Evolutionary conservation across 257 asterid genomes (phyloP), one percentile per base, ranked within the genome.

Genomic region (Osmanthus fragrans): DNA sequence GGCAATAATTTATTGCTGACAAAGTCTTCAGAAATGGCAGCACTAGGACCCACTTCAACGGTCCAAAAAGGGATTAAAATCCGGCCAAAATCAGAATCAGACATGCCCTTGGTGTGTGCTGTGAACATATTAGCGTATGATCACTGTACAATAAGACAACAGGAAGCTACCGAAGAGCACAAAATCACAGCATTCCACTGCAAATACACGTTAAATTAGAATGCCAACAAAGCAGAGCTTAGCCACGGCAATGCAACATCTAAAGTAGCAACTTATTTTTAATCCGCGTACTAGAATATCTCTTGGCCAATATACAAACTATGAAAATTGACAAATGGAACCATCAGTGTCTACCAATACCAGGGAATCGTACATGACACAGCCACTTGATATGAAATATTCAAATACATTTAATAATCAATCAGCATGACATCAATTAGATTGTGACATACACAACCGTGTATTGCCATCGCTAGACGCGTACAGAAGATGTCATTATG

Each of bases 81-180:
- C n/a, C n/a, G n/a, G n/a, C n/a, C n/a, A n/a, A n/a, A n/a, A n/a
- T n/a, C n/a, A n/a, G n/a, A n/a, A n/a, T n/a, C n/a, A n/a, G n/a
- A n/a, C n/a, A n/a, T n/a, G n/a, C n/a, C n/a, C n/a, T n/a, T 63
- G 69, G 33, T 63, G 69, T 63, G 68, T 23, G 68, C 5, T 60
- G 21, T 16, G 6, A 25, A 25, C 5, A 60, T 60, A 23, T 25
- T 63, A 19, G 60, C 60, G 4, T 40, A 40, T 40, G 15, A 40
- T 40, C 3, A 45, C 54, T 13, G 19, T 45, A 47, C 18, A 47
- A 47, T 47, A 47, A 47, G 56, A 47, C 56, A 47, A 15, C 7
- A 15, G 6, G 56, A 47, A 47, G n/a, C 56, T 47, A 15, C n/a
- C n/a, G 2, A 47, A 45, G 54, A 45, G 54, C 19, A 47, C 7